Percentiles rank a stretch among this genome's conserved stretches.
Conservation (phyloP, 2,329 filamentous ascomycete genomes). For the Ophiostoma triangulosporum region DNA sequence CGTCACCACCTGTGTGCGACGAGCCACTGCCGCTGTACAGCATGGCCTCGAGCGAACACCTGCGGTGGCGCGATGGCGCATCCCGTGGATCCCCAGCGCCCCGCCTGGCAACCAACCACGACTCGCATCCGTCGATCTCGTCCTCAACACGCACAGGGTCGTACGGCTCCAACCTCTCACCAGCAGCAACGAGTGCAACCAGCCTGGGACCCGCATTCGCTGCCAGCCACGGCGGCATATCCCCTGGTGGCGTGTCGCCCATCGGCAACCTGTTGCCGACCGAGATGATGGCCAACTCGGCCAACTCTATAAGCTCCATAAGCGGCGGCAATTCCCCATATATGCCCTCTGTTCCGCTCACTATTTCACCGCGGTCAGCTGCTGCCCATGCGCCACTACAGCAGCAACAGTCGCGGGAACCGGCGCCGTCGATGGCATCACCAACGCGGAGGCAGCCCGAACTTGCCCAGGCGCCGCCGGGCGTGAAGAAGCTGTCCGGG, state of each 20-base stretch:
- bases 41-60: constrained; percentile 28
- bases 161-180: constrained; percentile 32
- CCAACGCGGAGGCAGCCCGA: constrained; percentile 36
- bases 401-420: constrained; percentile 30
- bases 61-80: constrained; percentile 34
- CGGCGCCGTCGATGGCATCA: constrained; percentile 28
- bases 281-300: constrained; percentile 18
- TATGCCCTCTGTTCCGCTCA: constrained; percentile 32
- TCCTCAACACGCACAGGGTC: constrained; percentile 32
- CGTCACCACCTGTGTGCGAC: constrained; percentile 36
- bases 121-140: constrained; percentile 31
- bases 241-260: constrained; percentile 30
- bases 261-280: constrained; percentile 35
- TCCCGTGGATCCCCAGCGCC: constrained; percentile 40
- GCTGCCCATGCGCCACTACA: constrained; percentile 32
- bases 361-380: constrained; percentile 35
- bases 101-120: constrained; percentile 33
- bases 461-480: constrained; percentile 21
- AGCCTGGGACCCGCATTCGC: constrained; percentile 26
- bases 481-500: constrained; percentile 30
- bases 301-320: constrained; percentile 16
- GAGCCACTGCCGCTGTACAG: constrained; percentile 25
- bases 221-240: constrained; percentile 26
- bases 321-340: constrained; percentile 33
- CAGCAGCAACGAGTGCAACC: constrained; percentile 30